Evolutionary conservation across 176 grass and related monocot genomes (phyloP).

Genomic region (Ananas comosus): DNA sequence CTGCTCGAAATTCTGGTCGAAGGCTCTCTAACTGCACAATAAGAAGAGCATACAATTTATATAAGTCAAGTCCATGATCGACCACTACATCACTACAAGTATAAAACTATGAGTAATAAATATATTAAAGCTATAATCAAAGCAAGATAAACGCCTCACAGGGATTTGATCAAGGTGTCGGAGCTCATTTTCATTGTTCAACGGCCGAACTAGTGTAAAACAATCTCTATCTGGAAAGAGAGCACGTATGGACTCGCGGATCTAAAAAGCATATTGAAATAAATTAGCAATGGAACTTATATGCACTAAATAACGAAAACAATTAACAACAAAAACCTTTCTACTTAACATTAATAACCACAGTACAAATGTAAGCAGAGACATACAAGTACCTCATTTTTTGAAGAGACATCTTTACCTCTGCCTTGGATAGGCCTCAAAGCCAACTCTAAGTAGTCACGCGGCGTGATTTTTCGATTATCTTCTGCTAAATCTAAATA

Average conservation of each 20-base stretch:
- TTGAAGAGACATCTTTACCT: conserved; percentile 52
- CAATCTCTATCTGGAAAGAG: conserved; percentile 82
- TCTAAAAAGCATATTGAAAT: conserved; percentile 33
- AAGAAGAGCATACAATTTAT: background rate
- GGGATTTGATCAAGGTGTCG: conserved; percentile 65
- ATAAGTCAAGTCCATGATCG: conserved; percentile 1
- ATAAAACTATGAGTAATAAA: conserved; percentile 1
- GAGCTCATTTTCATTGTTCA: conserved; percentile 78
- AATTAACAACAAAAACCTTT: background rate
- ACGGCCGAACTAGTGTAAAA: conserved; percentile 63
- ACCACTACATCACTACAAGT: background rate
- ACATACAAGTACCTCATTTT: conserved; percentile 59
- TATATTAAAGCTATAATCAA: background rate
- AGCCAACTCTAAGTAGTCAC: conserved; percentile 70
- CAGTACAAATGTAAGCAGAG: conserved; percentile 5
- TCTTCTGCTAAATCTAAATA: conserved; percentile 70
- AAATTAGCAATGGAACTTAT: background rate
- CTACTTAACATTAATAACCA: background rate
- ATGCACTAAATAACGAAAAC: too few relatives aligned
- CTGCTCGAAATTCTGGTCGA: conserved; percentile 50
- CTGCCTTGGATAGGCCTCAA: conserved; percentile 56
- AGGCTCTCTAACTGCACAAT: conserved; percentile 48
- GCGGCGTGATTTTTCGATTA: conserved; percentile 50
- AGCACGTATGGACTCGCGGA: conserved; percentile 60
- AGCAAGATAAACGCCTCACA: conserved; percentile 23